Evolutionary conservation across 2,329 filamentous ascomycete genomes (phyloP), one percentile per base, ranked within the genome.

Genomic region (Harringtonia lauricola): DNA sequence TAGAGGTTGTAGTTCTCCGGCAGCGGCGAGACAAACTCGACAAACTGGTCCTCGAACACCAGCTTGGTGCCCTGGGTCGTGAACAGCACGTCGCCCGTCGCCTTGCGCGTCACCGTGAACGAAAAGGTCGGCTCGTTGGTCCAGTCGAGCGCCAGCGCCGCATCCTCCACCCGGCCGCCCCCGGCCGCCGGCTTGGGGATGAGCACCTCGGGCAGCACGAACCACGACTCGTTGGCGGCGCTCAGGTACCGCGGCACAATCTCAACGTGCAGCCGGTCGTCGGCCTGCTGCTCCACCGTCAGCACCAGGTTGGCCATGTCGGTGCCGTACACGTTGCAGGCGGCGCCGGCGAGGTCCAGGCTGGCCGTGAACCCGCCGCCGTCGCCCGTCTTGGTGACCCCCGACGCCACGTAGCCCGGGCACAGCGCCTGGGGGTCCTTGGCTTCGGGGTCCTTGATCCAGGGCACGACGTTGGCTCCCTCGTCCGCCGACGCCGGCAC

Each of bases 241-340:
- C 71, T 72, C 30, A 87, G 60, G 53, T 81, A 68, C 8, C 76
- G 72, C 1, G 84, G 84, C 17, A 9, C 65, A 43, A 94, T 86
- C 52, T 80, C 76, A 40, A 92, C 67, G 44, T 81, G 79, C 34
- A 92, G 60, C 2, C 84, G 71, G 52, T 85, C 74, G 13, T 26
- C 18, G 17, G 29, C 39, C 43, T 51, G 47, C 8, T 45, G 33
- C 54, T 81, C 74, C 13, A 92, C 80, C 3, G 76, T 71, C 28
- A 94, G 64, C 30, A 70, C 72, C 39, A 94, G 64, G 5, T 71
- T 65, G 21, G 79, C 69, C 24, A 94, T 65, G 56, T 94, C 87
- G 8, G 71, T 81, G 0, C 87, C 86, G 50, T 90, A 94, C 19
- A 78, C 74, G 59, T 90, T 83, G 65, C 86, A 92, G 7, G 81